Percentiles rank a stretch among this genome's conserved stretches.
Conservation (phyloP, 2,329 filamentous ascomycete genomes). For the Ceratocystis papillata region DNA sequence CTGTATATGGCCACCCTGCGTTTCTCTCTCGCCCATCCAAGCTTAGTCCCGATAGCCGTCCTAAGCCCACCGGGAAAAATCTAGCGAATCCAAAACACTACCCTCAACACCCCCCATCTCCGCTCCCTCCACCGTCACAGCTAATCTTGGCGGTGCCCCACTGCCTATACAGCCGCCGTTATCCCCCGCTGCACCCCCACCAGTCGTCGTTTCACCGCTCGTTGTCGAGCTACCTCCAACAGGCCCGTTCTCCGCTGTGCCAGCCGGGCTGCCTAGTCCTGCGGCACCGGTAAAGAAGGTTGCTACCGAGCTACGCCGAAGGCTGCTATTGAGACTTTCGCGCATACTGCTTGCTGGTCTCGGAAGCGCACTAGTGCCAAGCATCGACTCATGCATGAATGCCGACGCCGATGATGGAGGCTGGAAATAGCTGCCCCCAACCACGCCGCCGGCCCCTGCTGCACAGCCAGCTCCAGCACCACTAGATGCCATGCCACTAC, state of each 20-base stretch:
- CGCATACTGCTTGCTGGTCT: slow-evolving; percentile 43
- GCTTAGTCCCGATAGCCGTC: neutral
- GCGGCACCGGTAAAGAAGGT: slow-evolving; percentile 45
- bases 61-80: slow-evolving; percentile 42
- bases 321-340: slow-evolving; percentile 49
- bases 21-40: neutral
- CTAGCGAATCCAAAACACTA: slow-evolving; percentile 38
- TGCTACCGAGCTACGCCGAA: slow-evolving; percentile 53
- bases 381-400: slow-evolving; percentile 25
- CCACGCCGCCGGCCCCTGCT: slow-evolving; percentile 27
- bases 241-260: neutral
- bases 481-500: slow-evolving; percentile 28
- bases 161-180: slow-evolving; percentile 43
- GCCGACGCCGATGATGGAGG: slow-evolving; percentile 20
- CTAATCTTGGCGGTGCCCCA: slow-evolving; percentile 2
- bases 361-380: slow-evolving; percentile 29
- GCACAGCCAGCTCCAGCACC: slow-evolving; percentile 24
- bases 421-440: slow-evolving; percentile 29
- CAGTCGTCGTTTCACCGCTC: slow-evolving; percentile 47
- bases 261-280: neutral
- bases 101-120: slow-evolving; percentile 34
- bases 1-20: neutral
- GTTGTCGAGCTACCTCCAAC: slow-evolving; percentile 32
- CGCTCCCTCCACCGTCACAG: slow-evolving; percentile 44
- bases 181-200: slow-evolving; percentile 43